Evolutionary conservation across 768 basidiomycete species (phyloP), one percentile per base, ranked within the genome.

Genomic region (Leccinum variicolor): DNA sequence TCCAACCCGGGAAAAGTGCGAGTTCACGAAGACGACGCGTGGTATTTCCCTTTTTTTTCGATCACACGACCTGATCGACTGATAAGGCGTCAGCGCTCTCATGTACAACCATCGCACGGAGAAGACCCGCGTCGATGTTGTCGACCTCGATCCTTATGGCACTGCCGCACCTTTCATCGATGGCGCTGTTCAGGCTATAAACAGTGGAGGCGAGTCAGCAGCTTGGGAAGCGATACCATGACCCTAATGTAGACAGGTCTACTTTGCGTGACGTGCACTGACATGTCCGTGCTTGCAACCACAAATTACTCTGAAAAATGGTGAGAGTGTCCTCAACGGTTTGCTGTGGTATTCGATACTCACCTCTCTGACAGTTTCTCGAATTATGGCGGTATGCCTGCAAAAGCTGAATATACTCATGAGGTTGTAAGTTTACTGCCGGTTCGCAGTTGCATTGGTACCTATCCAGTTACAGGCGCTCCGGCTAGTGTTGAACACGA

Each of bases 81-180:
- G 13, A 54, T 13, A n/a, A 41, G 43, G 6, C 10, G 3, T 50
- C 15, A 97, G 95, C 66, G 80, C 89, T 3, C 76, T 94, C 52
- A 94, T 99, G 92, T 98, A 97, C 69, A 81, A 81, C 49, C 94
- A 94, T 67, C 86, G 94, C 39, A 77, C 84, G 28, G 86, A 86
- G 52, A 81, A 78, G 48, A 74, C 79, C 11, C 84, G 87, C 3
- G 94, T 98, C 19, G 95, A 98, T 61, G 92, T 92, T 28, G 86
- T 99, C n/a, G 97, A 99, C 70, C 81, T 99, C 26, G 97, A 99
- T 70, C 97, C 97, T 0, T 99, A 98, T 66, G 97, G 97, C 1
- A 96, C 94, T 9, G 97, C 97, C 0, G 89, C 94, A 4, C 97
- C 96, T 3, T 99, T 99, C 70, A 88, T 99, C 26, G 97, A 99